Conservation (phyloP, 768 basidiomycete genomes). For the Postia placenta region DNA sequence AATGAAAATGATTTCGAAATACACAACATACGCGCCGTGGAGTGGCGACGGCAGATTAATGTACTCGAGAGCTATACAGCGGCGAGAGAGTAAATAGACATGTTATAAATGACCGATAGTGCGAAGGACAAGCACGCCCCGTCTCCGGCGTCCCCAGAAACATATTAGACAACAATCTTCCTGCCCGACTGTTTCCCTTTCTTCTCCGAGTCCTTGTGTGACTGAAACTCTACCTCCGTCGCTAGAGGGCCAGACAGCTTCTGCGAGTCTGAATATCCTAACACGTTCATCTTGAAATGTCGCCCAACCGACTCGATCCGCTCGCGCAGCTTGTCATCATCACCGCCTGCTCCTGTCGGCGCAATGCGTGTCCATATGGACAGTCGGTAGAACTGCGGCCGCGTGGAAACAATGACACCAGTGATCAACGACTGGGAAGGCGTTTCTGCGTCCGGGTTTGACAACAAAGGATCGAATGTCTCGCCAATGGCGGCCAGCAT, state of each 20-base stretch:
- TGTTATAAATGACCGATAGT: slow-evolving; percentile 10
- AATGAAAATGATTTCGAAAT: too few species aligned
- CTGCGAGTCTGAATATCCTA: slow-evolving; percentile 72
- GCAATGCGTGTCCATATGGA: slow-evolving; percentile 97
- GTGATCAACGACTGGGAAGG: slow-evolving; percentile 54
- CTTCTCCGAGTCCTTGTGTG: slow-evolving; percentile 93
- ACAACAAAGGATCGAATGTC: slow-evolving; percentile 88
- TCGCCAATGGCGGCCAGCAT: slow-evolving; percentile 99
- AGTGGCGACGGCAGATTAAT: not conserved
- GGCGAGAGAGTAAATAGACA: not conserved
- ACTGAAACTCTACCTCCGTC: slow-evolving; percentile 92
- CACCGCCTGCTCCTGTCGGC: slow-evolving; percentile 36
- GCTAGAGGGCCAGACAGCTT: slow-evolving; percentile 81
- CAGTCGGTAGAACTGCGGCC: slow-evolving; percentile 92
- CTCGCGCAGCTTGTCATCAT: slow-evolving; percentile 58
- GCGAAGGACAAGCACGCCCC: slow-evolving; percentile 14
- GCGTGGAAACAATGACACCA: slow-evolving; percentile 76
- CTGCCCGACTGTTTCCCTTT: slow-evolving; percentile 83
- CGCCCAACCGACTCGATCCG: slow-evolving; percentile 80
- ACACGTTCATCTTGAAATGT: slow-evolving; percentile 88
- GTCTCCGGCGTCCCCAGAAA: slow-evolving; percentile 4
- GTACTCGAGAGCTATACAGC: slow-evolving; percentile 6
- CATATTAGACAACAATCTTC: slow-evolving; percentile 50
- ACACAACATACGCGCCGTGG: too few species aligned
- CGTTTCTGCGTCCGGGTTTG: slow-evolving; percentile 36